Conservation (phyloP, 257 asterid genomes). For the Misopates orontium region DNA sequence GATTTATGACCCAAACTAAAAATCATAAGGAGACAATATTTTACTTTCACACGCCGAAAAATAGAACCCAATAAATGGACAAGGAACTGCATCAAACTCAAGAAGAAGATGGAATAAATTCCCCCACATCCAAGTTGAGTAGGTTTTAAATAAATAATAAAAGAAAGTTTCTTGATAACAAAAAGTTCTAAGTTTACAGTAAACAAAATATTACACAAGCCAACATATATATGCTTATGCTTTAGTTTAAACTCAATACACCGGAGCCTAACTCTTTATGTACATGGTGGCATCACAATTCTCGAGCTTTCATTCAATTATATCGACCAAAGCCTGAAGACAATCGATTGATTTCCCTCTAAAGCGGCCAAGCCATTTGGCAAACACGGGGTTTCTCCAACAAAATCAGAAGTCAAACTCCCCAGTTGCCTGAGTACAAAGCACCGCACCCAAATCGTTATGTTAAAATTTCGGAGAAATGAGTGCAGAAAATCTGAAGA, state of each 20-base stretch:
- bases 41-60: no score
- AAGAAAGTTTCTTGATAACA: no score
- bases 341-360: conserved; percentile 24
- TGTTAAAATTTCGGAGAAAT: conserved; percentile 3
- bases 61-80: no score
- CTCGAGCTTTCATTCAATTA: conserved; percentile 31
- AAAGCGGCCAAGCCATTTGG: conserved; percentile 18
- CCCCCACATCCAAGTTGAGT: no score
- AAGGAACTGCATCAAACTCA: no score
- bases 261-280: conserved; percentile 41
- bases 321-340: no score
- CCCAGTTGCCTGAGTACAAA: conserved; percentile 67
- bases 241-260: conserved; percentile 26
- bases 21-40: no score
- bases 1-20: no score
- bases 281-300: conserved; percentile 27
- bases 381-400: conserved; percentile 14
- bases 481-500: neutral
- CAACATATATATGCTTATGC: conserved; percentile 10
- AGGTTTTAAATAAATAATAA: no score
- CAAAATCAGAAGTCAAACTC: conserved; percentile 78
- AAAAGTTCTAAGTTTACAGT: conserved; percentile 22
- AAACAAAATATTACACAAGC: conserved; percentile 25
- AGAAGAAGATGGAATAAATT: no score
- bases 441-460: neutral